Conservation (phyloP, 2,329 filamentous ascomycete species). For the Knoxdaviesia capensis region DNA sequence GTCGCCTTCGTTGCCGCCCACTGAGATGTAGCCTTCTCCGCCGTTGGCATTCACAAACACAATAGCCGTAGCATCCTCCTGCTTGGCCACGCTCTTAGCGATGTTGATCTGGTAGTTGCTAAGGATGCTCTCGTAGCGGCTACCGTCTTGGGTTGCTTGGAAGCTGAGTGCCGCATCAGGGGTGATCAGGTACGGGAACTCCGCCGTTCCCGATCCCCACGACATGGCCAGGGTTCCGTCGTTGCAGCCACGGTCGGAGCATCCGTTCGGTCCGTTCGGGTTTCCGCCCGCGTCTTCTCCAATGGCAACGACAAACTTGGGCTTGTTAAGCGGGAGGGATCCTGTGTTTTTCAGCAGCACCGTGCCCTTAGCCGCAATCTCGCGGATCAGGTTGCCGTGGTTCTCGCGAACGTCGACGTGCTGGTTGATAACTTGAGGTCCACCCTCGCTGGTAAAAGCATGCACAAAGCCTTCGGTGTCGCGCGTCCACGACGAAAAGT, state of each 20-base stretch:
- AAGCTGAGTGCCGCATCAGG: constrained; percentile 50
- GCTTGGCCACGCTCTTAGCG: constrained; percentile 36
- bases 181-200: constrained; percentile 58
- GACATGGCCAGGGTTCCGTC: constrained; percentile 49
- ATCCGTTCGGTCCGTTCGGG: constrained; percentile 58
- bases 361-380: constrained; percentile 59
- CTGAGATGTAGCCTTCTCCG: constrained; percentile 69
- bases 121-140: constrained; percentile 44
- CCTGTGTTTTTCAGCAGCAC: constrained; percentile 79
- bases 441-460: constrained; percentile 31
- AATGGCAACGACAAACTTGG: constrained; percentile 56
- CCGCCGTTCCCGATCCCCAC: constrained; percentile 58
- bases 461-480: constrained; percentile 58
- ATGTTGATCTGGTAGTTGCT: constrained; percentile 42
- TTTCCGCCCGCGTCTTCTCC: constrained; percentile 71
- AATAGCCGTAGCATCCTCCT: constrained; percentile 49
- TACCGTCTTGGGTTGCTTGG: constrained; percentile 37
- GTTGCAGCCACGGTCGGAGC: constrained; percentile 43
- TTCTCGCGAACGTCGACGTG: constrained; percentile 67
- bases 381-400: constrained; percentile 53
- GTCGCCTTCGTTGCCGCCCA: constrained; percentile 73
- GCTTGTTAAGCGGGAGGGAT: constrained; percentile 56
- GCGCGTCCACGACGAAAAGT: constrained; percentile 74
- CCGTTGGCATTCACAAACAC: constrained; percentile 80
- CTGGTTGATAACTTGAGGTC: constrained; percentile 50